Conservation (phyloP, 495 filamentous ascomycete genomes). For the Annulohypoxylon bovei region DNA sequence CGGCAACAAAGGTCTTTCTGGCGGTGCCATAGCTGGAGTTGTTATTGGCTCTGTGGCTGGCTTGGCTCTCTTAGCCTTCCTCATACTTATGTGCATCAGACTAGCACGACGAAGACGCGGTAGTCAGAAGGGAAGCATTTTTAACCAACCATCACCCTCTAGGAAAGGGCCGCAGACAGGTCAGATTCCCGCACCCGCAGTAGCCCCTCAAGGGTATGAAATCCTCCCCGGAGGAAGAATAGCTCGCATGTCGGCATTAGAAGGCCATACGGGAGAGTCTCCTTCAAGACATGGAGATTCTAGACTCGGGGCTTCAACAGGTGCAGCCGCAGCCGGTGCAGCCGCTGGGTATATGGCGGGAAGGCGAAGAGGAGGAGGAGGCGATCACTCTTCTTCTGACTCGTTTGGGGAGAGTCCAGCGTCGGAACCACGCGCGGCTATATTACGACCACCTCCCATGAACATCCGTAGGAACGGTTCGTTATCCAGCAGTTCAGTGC, state of each 20-base stretch:
- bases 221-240: slow-evolving; percentile 88
- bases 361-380: slow-evolving; percentile 68
- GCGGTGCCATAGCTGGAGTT: slow-evolving; percentile 88
- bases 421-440: slow-evolving; percentile 68
- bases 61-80: slow-evolving; percentile 69
- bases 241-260: slow-evolving; percentile 93
- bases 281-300: slow-evolving; percentile 60
- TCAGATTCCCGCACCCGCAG: slow-evolving; percentile 42
- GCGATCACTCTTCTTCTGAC: slow-evolving; percentile 83
- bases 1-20: slow-evolving; percentile 67
- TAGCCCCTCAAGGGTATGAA: slow-evolving; percentile 69
- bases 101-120: slow-evolving; percentile 68
- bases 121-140: slow-evolving; percentile 69
- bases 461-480: slow-evolving; percentile 77
- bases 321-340: slow-evolving; percentile 52
- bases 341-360: slow-evolving; percentile 51
- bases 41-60: slow-evolving; percentile 83
- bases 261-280: slow-evolving; percentile 70
- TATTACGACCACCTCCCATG: slow-evolving; percentile 69
- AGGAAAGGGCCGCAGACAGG: slow-evolving; percentile 61
- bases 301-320: slow-evolving; percentile 41
- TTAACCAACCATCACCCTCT: slow-evolving; percentile 88
- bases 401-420: slow-evolving; percentile 81
- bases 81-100: slow-evolving; percentile 69
- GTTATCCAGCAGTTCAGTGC: slow-evolving; percentile 84